A percentile compares a stretch with the other conserved stretches of the same genome.
Evolutionary conservation across 495 filamentous ascomycete species (phyloP).

Genomic region (Usnea hakonensis): DNA sequence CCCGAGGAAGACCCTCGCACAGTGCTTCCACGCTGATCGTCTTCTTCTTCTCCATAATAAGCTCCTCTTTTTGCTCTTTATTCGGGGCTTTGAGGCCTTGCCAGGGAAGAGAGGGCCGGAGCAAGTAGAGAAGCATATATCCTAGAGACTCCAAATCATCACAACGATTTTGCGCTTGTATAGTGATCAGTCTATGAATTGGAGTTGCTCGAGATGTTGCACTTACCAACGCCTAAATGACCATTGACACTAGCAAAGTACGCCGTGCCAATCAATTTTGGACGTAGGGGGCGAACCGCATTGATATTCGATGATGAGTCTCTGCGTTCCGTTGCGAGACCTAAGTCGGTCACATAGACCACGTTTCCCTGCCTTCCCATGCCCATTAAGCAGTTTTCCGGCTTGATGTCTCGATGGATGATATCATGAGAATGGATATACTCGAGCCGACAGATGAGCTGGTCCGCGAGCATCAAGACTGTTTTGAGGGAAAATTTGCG

Average conservation of each 20-base stretch:
- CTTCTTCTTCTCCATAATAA: neutral
- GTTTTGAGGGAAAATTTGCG: no score
- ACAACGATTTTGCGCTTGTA: neutral
- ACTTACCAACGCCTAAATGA: neutral
- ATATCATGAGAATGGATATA: constrained; percentile 27
- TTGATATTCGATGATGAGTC: neutral
- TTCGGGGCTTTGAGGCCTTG: neutral
- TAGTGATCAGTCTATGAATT: neutral
- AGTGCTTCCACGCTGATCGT: neutral
- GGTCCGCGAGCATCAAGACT: no score
- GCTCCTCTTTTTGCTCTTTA: neutral
- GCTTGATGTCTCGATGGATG: constrained; percentile 59
- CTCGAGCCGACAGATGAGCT: neutral
- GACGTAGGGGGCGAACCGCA: neutral
- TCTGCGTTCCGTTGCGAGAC: neutral
- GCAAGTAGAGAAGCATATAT: neutral
- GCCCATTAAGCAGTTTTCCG: constrained; percentile 75
- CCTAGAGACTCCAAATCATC: neutral
- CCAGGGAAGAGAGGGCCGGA: neutral
- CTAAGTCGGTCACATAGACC: neutral
- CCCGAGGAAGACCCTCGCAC: neutral
- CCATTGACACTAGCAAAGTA: neutral
- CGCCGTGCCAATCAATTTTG: neutral
- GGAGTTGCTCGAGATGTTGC: neutral
- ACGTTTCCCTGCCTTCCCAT: constrained; percentile 59